Conservation (phyloP, 148 eudicot species). For the Hydrangea macrophylla region DNA sequence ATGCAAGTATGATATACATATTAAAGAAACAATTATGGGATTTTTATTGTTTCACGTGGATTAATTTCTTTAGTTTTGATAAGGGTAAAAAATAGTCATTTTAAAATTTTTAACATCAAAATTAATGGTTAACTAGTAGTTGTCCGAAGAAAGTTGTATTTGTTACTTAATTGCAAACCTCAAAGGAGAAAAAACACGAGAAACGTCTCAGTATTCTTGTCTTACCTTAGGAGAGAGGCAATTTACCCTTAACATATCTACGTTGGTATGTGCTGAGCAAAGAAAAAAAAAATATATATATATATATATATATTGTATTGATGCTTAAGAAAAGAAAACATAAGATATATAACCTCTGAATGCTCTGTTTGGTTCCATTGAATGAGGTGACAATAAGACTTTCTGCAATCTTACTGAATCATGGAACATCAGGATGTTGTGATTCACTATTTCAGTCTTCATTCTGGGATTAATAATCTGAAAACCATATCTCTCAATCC, state of each 20-base stretch:
- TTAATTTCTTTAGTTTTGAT: too few species aligned
- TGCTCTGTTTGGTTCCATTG: not conserved
- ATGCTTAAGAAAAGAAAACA: not conserved
- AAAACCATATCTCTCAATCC: conserved; percentile 35
- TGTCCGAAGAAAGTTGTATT: too few species aligned
- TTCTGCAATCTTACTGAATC: conserved; percentile 43
- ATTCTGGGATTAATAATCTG: not conserved
- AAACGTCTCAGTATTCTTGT: too few species aligned
- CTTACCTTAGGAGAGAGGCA: too few species aligned
- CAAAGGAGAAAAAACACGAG: too few species aligned
- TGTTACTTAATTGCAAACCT: too few species aligned
- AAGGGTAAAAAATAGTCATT: too few species aligned
- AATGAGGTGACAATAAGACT: not conserved
- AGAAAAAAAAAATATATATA: not conserved
- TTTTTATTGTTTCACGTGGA: too few species aligned
- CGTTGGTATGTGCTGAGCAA: not conserved
- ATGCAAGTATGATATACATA: too few species aligned
- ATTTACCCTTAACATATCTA: not conserved
- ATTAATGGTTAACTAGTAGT: too few species aligned
- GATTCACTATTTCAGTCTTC: conserved; percentile 14
- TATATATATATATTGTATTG: not conserved
- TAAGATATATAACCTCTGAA: not conserved
- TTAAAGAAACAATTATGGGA: too few species aligned
- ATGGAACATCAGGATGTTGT: conserved; percentile 49
- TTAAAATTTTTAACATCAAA: too few species aligned